phyloP scores from a whole-genome alignment of 768 basidiomycete species.

The Stropharia rugosoannulata region DNA sequence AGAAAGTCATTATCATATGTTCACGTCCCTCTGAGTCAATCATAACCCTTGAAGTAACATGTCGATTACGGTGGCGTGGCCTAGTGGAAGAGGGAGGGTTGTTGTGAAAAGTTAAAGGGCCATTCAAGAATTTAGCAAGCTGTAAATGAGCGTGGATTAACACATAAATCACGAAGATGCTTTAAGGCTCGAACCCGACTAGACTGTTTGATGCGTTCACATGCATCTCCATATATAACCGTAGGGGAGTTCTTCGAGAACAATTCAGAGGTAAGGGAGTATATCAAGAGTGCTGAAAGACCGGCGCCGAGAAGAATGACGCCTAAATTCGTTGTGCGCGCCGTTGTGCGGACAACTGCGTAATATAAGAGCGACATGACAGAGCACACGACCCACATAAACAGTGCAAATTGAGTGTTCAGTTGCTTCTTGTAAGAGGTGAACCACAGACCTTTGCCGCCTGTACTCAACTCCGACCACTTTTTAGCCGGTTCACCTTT shows the following conservation, averaged over 20 bases:
- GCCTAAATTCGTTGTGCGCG: constrained; percentile 46
- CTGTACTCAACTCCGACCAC: constrained; percentile 77
- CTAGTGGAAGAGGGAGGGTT: constrained; percentile 74
- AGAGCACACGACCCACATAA: background rate
- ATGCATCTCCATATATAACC: constrained; percentile 67
- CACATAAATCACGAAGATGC: background rate
- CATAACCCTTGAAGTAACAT: constrained; percentile 76
- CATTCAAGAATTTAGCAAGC: constrained; percentile 69
- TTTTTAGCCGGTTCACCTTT: constrained; percentile 60
- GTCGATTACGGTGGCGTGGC: constrained; percentile 80
- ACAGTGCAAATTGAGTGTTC: background rate
- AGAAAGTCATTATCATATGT: constrained; percentile 85
- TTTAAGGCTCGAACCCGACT: constrained; percentile 32
- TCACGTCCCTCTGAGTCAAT: constrained; percentile 74
- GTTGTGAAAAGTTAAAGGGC: constrained; percentile 75
- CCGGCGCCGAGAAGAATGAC: constrained; percentile 80
- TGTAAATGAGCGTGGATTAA: constrained; percentile 25
- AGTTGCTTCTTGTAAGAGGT: constrained; percentile 1
- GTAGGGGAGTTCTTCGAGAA: constrained; percentile 90
- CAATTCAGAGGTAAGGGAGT: constrained; percentile 79
- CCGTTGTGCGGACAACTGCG: constrained; percentile 48
- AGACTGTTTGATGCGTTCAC: constrained; percentile 51
- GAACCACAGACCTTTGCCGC: constrained; percentile 66
- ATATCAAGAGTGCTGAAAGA: constrained; percentile 70
- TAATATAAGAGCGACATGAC: background rate